phyloP scores from a whole-genome alignment of 2,329 filamentous ascomycete genomes.

The Neopestalotiopsis clavispora region DNA sequence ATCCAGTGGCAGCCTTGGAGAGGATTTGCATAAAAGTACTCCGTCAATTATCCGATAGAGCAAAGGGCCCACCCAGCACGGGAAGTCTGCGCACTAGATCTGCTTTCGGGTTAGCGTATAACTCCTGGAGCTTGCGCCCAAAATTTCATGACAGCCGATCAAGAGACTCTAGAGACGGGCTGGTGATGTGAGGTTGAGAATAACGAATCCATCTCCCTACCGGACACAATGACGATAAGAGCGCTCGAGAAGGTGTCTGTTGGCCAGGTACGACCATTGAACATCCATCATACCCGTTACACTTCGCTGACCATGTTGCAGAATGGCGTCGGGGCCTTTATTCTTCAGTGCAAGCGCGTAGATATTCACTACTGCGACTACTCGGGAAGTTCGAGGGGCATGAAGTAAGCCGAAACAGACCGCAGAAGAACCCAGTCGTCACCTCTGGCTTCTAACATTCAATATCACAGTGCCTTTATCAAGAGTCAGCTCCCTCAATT shows the following conservation, averaged over 20 bases:
- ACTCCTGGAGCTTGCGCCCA: constrained; percentile 13
- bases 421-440: not conserved
- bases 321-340: constrained; percentile 97
- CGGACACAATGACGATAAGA: constrained; percentile 57
- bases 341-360: constrained; percentile 94
- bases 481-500: constrained; percentile 77
- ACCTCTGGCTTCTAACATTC: not conserved
- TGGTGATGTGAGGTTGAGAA: constrained; percentile 27
- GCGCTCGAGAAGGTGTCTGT: constrained; percentile 57
- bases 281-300: not conserved
- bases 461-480: constrained; percentile 72
- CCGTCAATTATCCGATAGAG: constrained; percentile 7
- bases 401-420: constrained; percentile 70
- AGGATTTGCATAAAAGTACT: not conserved
- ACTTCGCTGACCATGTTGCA: constrained; percentile 40
- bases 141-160: constrained; percentile 24
- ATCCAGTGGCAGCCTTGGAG: not conserved
- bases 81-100: not conserved
- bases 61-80: not conserved
- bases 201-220: constrained; percentile 29
- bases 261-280: constrained; percentile 52
- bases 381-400: constrained; percentile 89
- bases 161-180: constrained; percentile 12
- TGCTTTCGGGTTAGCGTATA: not conserved
- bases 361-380: constrained; percentile 98